A percentile compares a stretch with the other conserved stretches of the same genome.
Evolutionary conservation across 179 eudicot species (phyloP).

Genomic region (Carnegiea gigantea): DNA sequence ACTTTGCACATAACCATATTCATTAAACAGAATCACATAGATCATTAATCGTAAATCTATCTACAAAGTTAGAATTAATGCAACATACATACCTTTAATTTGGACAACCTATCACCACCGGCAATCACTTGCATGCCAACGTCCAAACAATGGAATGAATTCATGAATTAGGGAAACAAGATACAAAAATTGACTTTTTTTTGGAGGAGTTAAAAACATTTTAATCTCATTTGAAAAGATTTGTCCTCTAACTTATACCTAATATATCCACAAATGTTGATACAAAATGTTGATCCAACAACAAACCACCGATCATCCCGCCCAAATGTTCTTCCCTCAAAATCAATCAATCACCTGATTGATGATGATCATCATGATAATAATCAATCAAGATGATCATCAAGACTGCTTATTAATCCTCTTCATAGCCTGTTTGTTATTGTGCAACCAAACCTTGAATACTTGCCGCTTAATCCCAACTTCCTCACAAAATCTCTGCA

Average conservation of each 20-base stretch:
- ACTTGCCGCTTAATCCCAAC: constrained; percentile 61
- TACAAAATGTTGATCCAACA: too few relatives aligned
- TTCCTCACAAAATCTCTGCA: constrained; percentile 49
- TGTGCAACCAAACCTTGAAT: constrained; percentile 92
- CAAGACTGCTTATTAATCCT: constrained; percentile 17
- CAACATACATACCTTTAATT: too few relatives aligned
- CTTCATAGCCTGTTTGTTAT: constrained; percentile 58
- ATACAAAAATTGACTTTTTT: too few relatives aligned
- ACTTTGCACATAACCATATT: too few relatives aligned
- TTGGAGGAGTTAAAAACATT: not conserved
- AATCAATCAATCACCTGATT: not conserved
- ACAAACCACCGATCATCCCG: not conserved
- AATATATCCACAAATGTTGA: too few relatives aligned
- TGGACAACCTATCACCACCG: too few relatives aligned
- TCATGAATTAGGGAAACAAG: not conserved
- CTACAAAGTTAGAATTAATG: too few relatives aligned
- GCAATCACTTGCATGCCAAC: too few relatives aligned
- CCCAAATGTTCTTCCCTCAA: constrained; percentile 4
- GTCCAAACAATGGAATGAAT: too few relatives aligned
- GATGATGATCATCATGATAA: not conserved
- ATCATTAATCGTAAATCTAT: too few relatives aligned
- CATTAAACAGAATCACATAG: too few relatives aligned
- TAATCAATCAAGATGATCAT: constrained; percentile 21
- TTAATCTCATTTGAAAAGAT: not conserved
- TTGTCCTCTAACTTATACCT: too few relatives aligned